Base-by-base conservation (phyloP, 2,329 filamentous ascomycete species). In the Stemphylium beticola region DNA sequence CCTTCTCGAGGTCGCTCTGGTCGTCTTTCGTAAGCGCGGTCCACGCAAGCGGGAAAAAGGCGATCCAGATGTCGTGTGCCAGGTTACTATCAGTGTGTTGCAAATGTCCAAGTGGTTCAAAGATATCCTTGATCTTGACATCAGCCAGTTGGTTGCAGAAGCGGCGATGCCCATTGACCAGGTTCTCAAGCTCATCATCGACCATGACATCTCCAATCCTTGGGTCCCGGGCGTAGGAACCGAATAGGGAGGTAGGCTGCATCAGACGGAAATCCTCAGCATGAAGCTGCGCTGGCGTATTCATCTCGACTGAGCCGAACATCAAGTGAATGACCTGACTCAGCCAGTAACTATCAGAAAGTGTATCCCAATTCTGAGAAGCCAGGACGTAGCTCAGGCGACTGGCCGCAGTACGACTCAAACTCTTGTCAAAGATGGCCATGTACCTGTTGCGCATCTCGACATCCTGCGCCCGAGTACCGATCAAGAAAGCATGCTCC, bases 391-490 rank as follows among this genome's bases (percentile, higher is more conserved):
- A 98, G 55, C 89, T 89, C 34, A 99, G 82, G 33, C 96, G 88
- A 53, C 91, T 91, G 68, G 90, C 96, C 0, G 93, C 93, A 7
- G 92, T 92, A 69, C 93, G 91, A n/a, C 92, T 96, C 61, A 99
- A 81, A 71, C 92, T 96, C 76, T 90, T 91, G 76, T 98, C 93
- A 65, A 99, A 97, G 60, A 99, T 97, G 17, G 85, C 85, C 87
- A 99, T 92, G 79, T 99, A 99, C 12, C 93, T 88, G 68, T 96
- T 96, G 39, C 95, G 90, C 92, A 98, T 97, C 53, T 96, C 90
- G 11, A 98, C 91, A 73, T 99, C 93, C 64, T 93, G 88, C 2
- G 93, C 93, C 66, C 96, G 82, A 0, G 93, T 96, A 24, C 96
- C 95, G 44, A 99, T 95, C 60, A 99, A 83, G 82, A 99, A 99